Evolutionary conservation across 2,329 filamentous ascomycete species (phyloP), one percentile per base, ranked within the genome.

Genomic region (Penicillium sp.): DNA sequence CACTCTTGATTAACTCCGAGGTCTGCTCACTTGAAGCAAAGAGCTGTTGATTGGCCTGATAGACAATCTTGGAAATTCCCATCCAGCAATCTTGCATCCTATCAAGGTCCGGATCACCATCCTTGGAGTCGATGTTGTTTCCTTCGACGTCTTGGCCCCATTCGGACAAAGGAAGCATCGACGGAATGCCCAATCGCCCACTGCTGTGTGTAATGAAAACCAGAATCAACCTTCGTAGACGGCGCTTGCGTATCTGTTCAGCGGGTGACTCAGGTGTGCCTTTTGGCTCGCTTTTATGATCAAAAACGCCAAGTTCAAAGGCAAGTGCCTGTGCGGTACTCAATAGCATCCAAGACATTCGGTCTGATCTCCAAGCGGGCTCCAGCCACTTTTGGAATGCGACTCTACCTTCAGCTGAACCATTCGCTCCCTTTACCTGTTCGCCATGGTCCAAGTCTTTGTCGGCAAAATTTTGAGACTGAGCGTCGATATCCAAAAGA

Each of bases 301-400:
- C 95, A 66, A 98, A 99, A 2, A 99, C 91, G 11, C 95, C 95
- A 31, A 99, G 85, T 73, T 99, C 95, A 64, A 96, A 96, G 0
- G 90, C 91, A 37, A 98, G 80, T 1, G 92, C 90, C 79, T 93
- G 90, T 14, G 91, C 92, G 37, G 92, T 96, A 69, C 91, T 96
- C 29, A 98, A 82, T 14, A 98, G 80, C 91, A 97, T 97, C 93
- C 93, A 97, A 70, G 91, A 96, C 90, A 97, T 96, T 53, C 92
- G 89, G 69, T 97, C 93, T 62, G 89, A 91, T 66, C 93, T 84
- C 91, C 93, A 97, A 9, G 91, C 93, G 2, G 95, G 95, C 73
- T 99, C 95, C 4, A 98, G 85, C 91, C 95, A 98, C 72, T 91
- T 93, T 70, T 96, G 92, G 62, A 97, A 79, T 2, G 78, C 95